A percentile compares a stretch with the other conserved stretches of the same genome.
Evolutionary conservation across 352 stramenopile genomes (phyloP).

Genomic region (Aphanomyces invadans): DNA sequence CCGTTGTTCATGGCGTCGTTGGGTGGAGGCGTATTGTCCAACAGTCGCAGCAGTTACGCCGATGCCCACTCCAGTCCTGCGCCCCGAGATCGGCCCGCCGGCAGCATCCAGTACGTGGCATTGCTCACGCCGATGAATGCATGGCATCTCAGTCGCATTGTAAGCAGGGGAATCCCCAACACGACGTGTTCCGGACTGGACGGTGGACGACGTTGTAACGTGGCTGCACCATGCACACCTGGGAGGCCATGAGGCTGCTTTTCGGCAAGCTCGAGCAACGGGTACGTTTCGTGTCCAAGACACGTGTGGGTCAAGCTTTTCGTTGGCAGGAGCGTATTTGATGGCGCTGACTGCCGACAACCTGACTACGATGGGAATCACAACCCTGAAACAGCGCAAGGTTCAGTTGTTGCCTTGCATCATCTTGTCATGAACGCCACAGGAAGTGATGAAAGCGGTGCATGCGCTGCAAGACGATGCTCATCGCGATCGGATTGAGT

Average conservation of each 20-base stretch:
- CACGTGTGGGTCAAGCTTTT: background rate
- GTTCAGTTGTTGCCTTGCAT: background rate
- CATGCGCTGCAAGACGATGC: conserved; percentile 2
- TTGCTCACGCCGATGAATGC: background rate
- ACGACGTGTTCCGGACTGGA: conserved; percentile 13
- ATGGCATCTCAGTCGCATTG: background rate
- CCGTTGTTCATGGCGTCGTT: background rate
- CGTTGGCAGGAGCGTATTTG: conserved; percentile 12
- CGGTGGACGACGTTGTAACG: conserved; percentile 1
- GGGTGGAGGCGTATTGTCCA: too few relatives aligned
- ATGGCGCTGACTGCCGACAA: background rate
- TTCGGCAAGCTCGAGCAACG: background rate
- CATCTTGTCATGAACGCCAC: background rate
- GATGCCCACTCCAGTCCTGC: too few relatives aligned
- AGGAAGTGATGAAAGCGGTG: conserved; percentile 11
- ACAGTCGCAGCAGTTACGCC: too few relatives aligned
- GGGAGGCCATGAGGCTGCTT: background rate
- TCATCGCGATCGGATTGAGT: background rate
- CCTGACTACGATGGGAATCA: conserved; percentile 13
- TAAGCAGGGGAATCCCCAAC: background rate
- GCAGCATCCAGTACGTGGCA: background rate
- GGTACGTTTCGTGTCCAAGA: background rate
- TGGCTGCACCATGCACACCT: conserved; percentile 4
- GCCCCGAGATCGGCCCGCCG: too few relatives aligned
- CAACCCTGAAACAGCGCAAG: conserved; percentile 22